A percentile compares a stretch with the other conserved stretches of the same genome.
Conservation (phyloP, 176 grass and related monocot genomes). For the Musa beccarii region DNA sequence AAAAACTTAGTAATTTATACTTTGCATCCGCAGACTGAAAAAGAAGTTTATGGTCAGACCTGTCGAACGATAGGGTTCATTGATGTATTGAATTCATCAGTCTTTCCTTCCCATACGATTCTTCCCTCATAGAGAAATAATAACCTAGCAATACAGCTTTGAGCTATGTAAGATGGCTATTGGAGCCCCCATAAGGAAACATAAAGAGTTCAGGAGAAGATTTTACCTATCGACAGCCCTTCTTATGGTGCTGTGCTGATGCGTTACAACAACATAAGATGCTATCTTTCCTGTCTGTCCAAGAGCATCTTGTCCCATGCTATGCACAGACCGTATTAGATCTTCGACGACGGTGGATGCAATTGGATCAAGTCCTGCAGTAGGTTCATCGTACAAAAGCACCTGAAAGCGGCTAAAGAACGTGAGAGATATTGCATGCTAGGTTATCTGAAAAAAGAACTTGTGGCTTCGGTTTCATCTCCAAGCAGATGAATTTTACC, state of each 20-base stretch:
- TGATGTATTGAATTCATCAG: slow-evolving; percentile 64
- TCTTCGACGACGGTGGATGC: slow-evolving; percentile 97
- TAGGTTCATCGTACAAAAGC: slow-evolving; percentile 90
- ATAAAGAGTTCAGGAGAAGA: too few relatives aligned
- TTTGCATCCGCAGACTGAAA: not conserved
- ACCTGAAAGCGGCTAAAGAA: slow-evolving; percentile 38
- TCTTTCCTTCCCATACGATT: slow-evolving; percentile 98
- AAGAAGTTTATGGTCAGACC: slow-evolving; percentile 7
- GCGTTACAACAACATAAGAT: slow-evolving; percentile 84
- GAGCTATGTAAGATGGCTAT: not conserved
- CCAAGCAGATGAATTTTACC: not conserved
- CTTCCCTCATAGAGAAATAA: slow-evolving; percentile 84
- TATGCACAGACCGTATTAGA: slow-evolving; percentile 84
- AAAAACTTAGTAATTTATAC: not conserved
- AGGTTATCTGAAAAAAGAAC: not conserved
- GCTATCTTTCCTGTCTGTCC: slow-evolving; percentile 70
- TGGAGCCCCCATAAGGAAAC: not conserved
- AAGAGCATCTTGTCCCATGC: slow-evolving; percentile 47
- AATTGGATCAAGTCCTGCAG: slow-evolving; percentile 93
- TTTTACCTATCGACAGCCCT: slow-evolving; percentile 84
- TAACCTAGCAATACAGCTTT: slow-evolving; percentile 42
- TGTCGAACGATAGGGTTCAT: slow-evolving; percentile 82
- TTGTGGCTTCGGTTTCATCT: not conserved
- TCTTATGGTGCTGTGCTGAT: slow-evolving; percentile 97
- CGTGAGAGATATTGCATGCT: too few relatives aligned